A percentile compares a stretch with the other conserved stretches of the same genome.
phyloP scores from a whole-genome alignment of 352 stramenopile genomes.

The Pythium aquatile region DNA sequence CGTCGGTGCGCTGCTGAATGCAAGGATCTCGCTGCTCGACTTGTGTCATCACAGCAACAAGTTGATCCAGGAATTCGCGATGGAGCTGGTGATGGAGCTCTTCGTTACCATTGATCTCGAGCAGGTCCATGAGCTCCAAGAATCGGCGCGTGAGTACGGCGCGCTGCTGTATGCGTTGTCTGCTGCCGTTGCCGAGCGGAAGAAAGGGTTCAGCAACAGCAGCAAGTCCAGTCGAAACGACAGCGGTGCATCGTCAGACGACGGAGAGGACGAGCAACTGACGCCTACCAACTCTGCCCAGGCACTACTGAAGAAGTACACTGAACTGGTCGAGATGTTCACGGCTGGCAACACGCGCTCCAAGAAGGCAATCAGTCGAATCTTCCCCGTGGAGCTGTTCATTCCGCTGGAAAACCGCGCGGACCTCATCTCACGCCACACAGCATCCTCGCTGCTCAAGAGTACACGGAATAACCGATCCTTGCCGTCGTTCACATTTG shows the following conservation, averaged over 20 bases:
- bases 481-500: constrained; percentile 65
- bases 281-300: constrained; percentile 42
- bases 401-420: constrained; percentile 51
- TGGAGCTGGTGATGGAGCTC: constrained; percentile 73
- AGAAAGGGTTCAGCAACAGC: constrained; percentile 16
- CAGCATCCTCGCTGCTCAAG: constrained; percentile 41
- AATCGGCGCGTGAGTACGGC: constrained; percentile 74
- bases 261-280: constrained; percentile 24
- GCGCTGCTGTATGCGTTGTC: constrained; percentile 69
- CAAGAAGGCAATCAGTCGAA: constrained; percentile 74
- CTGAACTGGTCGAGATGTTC: constrained; percentile 80
- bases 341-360: constrained; percentile 76
- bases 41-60: constrained; percentile 56
- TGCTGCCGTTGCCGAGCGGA: constrained; percentile 38
- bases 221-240: constrained; percentile 11
- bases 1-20: constrained; percentile 61
- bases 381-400: constrained; percentile 82
- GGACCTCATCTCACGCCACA: constrained; percentile 63
- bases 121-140: constrained; percentile 77
- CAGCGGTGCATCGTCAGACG: constrained; percentile 16
- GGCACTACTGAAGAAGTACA: constrained; percentile 44
- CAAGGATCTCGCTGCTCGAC: constrained; percentile 59
- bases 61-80: constrained; percentile 49
- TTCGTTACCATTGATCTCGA: constrained; percentile 72
- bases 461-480: constrained; percentile 45